Evolutionary conservation across 768 basidiomycete species (phyloP).

Genomic region (Lactarius indigo): DNA sequence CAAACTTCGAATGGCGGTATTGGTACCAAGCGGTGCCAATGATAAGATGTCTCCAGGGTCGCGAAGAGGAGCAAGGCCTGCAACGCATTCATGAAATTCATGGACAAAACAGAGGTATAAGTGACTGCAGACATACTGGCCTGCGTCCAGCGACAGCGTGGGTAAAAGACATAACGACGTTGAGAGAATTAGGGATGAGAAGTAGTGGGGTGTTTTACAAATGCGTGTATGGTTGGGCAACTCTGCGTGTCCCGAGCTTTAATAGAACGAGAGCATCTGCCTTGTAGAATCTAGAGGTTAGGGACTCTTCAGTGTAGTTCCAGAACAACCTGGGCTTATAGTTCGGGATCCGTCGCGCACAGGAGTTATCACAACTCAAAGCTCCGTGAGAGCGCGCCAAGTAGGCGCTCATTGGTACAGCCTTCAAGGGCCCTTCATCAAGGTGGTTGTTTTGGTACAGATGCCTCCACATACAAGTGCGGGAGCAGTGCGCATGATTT

Average conservation of each 20-base stretch:
- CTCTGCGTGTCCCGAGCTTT: neutral
- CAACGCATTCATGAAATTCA: neutral
- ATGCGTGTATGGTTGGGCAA: neutral
- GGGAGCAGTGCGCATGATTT: neutral
- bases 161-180: neutral
- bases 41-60: slow-evolving; percentile 27
- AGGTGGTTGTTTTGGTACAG: neutral
- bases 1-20: slow-evolving; percentile 29
- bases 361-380: neutral
- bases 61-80: slow-evolving; percentile 30
- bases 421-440: too few species aligned
- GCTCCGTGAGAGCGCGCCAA: neutral
- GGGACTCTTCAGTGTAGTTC: neutral
- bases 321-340: neutral
- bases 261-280: neutral
- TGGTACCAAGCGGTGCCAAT: slow-evolving; percentile 28
- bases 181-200: neutral
- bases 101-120: neutral
- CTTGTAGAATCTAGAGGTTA: neutral
- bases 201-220: neutral
- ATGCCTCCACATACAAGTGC: neutral
- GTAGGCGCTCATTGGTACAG: neutral
- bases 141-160: slow-evolving; percentile 23
- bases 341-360: neutral
- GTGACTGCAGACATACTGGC: slow-evolving; percentile 24